Evolutionary conservation across 2,329 filamentous ascomycete genomes (phyloP).

Genomic region (Talaromyces sp.): DNA sequence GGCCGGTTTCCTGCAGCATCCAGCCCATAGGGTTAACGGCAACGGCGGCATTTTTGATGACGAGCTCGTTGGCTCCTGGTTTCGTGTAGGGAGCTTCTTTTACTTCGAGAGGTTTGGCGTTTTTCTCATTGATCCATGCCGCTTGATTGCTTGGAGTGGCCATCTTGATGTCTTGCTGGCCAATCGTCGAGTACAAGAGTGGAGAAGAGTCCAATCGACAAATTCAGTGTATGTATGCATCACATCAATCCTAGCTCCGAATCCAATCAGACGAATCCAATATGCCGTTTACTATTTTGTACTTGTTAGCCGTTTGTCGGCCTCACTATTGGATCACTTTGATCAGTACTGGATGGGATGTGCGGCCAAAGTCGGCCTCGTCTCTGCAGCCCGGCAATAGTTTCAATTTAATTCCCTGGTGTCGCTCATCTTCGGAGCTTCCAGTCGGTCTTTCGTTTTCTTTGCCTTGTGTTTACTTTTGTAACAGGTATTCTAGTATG

Average conservation of each 20-base stretch:
- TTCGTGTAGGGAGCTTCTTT: no score
- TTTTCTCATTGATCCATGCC: no score
- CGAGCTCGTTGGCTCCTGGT: no score
- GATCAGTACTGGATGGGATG: background rate
- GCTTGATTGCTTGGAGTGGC: no score
- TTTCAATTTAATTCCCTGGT: slow-evolving; percentile 6
- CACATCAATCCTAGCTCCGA: background rate
- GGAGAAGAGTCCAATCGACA: no score
- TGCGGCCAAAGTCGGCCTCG: background rate
- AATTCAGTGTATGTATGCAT: background rate
- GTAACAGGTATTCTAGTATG: background rate
- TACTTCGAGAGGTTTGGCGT: no score
- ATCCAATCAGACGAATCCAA: background rate
- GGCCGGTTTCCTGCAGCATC: no score
- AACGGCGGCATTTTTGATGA: no score
- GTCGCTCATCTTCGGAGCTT: slow-evolving; percentile 5
- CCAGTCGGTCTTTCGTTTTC: slow-evolving; percentile 5
- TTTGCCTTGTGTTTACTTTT: background rate
- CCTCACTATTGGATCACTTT: background rate
- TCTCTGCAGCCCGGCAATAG: slow-evolving; percentile 8
- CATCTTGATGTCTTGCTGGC: no score
- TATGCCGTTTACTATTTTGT: slow-evolving; percentile 2
- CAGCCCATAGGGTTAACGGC: no score
- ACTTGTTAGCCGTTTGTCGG: background rate
- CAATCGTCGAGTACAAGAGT: no score